Percentiles rank a stretch among this genome's conserved stretches.
Conservation (phyloP, 257 asterid genomes). For the Gentiana dahurica region DNA sequence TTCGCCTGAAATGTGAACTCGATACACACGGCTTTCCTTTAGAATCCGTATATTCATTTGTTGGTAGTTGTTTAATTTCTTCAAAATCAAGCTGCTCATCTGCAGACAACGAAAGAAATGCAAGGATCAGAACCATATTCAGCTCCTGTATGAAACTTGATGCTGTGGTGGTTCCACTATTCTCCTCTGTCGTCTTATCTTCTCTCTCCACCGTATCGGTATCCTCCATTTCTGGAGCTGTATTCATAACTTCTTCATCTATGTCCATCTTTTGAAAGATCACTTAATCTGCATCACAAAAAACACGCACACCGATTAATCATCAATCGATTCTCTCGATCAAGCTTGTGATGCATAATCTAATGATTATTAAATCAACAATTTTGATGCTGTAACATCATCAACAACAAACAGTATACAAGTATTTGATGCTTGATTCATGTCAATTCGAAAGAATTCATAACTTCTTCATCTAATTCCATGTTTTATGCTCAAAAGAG, state of each 20-base stretch:
- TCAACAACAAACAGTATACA: too few relatives aligned
- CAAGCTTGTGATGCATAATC: too few relatives aligned
- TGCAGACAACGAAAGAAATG: slow-evolving; percentile 29
- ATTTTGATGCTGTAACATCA: too few relatives aligned
- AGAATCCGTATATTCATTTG: neutral
- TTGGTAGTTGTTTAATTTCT: neutral
- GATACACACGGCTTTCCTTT: neutral
- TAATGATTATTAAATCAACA: too few relatives aligned
- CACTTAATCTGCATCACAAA: neutral
- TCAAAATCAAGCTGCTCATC: slow-evolving; percentile 9
- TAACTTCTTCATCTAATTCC: too few relatives aligned
- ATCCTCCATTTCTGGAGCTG: neutral
- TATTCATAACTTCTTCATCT: slow-evolving; percentile 11
- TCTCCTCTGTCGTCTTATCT: slow-evolving; percentile 4
- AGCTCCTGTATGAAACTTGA: slow-evolving; percentile 18
- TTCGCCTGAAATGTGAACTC: neutral
- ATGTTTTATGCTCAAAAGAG: too few relatives aligned
- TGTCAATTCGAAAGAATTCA: too few relatives aligned
- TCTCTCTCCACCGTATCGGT: slow-evolving; percentile 1
- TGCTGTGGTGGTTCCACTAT: neutral
- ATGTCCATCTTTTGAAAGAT: slow-evolving; percentile 8
- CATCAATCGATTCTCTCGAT: too few relatives aligned
- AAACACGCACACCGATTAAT: too few relatives aligned
- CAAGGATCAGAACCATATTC: slow-evolving; percentile 32
- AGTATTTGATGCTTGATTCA: too few relatives aligned